Conservation (phyloP, 2,329 filamentous ascomycete genomes). For the Botrytis deweyae region DNA sequence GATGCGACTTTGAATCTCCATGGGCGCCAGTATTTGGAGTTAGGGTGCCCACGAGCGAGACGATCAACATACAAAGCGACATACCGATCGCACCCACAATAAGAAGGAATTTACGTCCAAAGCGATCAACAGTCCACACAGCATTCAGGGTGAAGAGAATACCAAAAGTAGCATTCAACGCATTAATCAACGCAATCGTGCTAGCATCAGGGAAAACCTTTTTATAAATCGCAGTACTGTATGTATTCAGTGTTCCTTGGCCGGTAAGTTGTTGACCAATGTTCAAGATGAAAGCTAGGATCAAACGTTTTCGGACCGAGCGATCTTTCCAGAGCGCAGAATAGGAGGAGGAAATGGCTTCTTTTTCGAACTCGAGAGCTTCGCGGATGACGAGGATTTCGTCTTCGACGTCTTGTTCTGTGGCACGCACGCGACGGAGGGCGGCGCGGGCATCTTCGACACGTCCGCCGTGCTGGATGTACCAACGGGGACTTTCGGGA, state of each 20-base stretch:
- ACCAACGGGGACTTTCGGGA: constrained; percentile 68
- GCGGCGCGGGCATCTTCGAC: constrained; percentile 51
- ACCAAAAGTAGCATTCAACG: constrained; percentile 68
- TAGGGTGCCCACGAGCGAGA: constrained; percentile 53
- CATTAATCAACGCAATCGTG: constrained; percentile 69
- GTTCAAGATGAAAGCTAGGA: constrained; percentile 65
- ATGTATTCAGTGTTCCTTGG: constrained; percentile 63
- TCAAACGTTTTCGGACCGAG: constrained; percentile 65
- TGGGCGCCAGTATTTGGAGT: constrained; percentile 48
- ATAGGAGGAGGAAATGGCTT: constrained; percentile 63
- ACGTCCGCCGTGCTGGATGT: constrained; percentile 57
- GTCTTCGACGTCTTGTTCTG: constrained; percentile 52
- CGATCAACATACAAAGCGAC: constrained; percentile 67
- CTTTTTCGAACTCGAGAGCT: constrained; percentile 70
- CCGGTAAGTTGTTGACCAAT: constrained; percentile 70
- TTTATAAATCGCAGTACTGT: constrained; percentile 70
- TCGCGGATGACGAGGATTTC: constrained; percentile 65
- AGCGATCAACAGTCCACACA: constrained; percentile 69
- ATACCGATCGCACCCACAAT: constrained; percentile 67
- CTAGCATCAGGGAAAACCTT: constrained; percentile 61
- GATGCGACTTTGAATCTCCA: constrained; percentile 30
- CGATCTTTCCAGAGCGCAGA: constrained; percentile 67
- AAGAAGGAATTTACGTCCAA: constrained; percentile 67
- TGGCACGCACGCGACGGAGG: constrained; percentile 60
- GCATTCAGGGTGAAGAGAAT: constrained; percentile 72